These are phyloP conservation scores for Kodamaea anthophila DNA, from an alignment of 1,139 yeast genomes.

Conservation along the genomic window DNA sequence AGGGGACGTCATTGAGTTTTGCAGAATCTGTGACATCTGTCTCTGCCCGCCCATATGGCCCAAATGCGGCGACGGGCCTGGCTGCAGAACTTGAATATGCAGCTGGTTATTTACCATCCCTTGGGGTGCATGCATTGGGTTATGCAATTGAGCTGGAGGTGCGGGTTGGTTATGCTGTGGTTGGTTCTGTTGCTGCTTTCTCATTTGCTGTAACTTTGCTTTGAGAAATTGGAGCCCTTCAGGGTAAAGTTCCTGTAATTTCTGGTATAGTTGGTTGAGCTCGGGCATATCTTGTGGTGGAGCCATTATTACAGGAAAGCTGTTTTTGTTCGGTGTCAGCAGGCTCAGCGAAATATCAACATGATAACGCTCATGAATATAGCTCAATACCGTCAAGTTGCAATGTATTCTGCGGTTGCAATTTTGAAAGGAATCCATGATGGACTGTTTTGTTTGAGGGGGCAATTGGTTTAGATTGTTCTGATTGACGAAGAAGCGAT, in stretches of 20 bases:
- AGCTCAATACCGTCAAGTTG: slow-evolving; percentile 47
- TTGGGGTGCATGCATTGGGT: slow-evolving; percentile 3
- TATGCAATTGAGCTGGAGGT: slow-evolving; percentile 4
- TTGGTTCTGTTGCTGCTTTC: slow-evolving; percentile 20
- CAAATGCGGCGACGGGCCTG: slow-evolving; percentile 2
- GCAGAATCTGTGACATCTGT: slow-evolving; percentile 1
- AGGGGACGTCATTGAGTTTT: slow-evolving; percentile 6
- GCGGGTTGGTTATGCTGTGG: slow-evolving; percentile 3
- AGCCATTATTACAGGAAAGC: slow-evolving; percentile 47
- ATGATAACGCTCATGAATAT: slow-evolving; percentile 48
- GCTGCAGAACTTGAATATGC: slow-evolving; percentile 2
- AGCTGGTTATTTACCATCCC: slow-evolving; percentile 2
- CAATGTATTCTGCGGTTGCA: slow-evolving; percentile 49
- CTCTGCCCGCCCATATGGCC: slow-evolving; percentile 1
- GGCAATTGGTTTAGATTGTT: slow-evolving; percentile 31
- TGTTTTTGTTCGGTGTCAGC: slow-evolving; percentile 26
- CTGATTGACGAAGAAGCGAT: slow-evolving; percentile 30
- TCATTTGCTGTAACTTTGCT: slow-evolving; percentile 39
- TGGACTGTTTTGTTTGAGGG: slow-evolving; percentile 30
- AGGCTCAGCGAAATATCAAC: slow-evolving; percentile 22
- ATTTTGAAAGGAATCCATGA: slow-evolving; percentile 44
- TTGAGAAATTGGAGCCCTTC: slow-evolving; percentile 48
- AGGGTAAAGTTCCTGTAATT: slow-evolving; percentile 48
- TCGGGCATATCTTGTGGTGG: slow-evolving; percentile 56
- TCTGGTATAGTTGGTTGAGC: slow-evolving; percentile 38